A percentile compares a stretch with the other conserved stretches of the same genome.
Evolutionary conservation across 208 protist species (phyloP).

Genomic region (Wallacemonas sp.): DNA sequence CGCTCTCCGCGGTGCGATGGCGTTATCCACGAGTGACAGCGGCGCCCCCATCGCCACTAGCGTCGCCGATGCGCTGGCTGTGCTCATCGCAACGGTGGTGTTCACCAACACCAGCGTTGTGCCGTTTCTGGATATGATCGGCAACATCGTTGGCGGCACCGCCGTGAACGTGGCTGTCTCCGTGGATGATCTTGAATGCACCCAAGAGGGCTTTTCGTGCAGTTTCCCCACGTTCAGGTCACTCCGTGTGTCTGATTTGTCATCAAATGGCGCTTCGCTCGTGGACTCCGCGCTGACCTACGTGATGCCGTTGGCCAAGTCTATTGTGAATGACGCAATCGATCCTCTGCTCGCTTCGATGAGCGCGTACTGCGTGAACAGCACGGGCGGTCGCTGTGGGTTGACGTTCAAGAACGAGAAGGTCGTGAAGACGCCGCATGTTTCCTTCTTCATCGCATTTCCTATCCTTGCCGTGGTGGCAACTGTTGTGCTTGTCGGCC

Average conservation of each 20-base stretch:
- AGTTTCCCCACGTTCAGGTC: constrained; percentile 3
- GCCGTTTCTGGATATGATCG: neutral
- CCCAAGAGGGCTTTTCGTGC: neutral
- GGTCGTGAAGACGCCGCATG: constrained; percentile 8
- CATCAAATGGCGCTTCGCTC: constrained; percentile 1
- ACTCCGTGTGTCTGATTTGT: neutral
- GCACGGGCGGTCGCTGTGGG: neutral
- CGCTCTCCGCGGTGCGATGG: too few species aligned
- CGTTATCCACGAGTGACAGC: too few species aligned
- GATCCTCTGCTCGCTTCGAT: neutral
- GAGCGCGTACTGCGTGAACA: neutral
- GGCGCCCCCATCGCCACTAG: neutral
- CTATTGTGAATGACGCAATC: neutral
- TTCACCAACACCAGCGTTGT: neutral
- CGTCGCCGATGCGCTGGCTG: neutral
- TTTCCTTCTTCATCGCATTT: constrained; percentile 9
- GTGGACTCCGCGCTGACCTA: neutral
- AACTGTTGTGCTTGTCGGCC: neutral
- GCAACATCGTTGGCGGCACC: constrained; percentile 10
- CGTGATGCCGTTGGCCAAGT: neutral
- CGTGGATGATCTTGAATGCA: neutral
- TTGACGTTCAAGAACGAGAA: neutral
- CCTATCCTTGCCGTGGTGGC: constrained; percentile 5
- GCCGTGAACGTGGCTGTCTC: constrained; percentile 4
- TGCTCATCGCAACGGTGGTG: neutral